Evolutionary conservation across 768 basidiomycete genomes (phyloP).

Genomic region (Xerocomus spinulosus): DNA sequence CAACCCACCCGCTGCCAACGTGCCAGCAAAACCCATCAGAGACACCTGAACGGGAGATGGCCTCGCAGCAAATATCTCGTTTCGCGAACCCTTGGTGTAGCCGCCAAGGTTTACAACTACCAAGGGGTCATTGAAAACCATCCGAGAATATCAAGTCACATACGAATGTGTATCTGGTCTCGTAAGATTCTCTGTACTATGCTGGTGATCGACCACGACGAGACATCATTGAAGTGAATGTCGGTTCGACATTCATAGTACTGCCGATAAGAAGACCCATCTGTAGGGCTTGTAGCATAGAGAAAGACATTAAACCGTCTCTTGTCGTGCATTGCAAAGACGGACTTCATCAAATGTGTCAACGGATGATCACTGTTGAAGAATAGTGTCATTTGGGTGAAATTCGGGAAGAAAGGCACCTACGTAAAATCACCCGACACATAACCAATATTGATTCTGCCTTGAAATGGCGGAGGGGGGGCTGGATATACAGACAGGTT

Average conservation of each 20-base stretch:
- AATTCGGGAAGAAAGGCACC: slow-evolving; percentile 5
- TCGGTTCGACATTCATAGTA: slow-evolving; percentile 39
- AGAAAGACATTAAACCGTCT: slow-evolving; percentile 39
- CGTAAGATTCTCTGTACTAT: slow-evolving; percentile 38
- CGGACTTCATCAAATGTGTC: slow-evolving; percentile 49
- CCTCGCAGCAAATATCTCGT: slow-evolving; percentile 49
- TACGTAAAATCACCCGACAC: slow-evolving; percentile 46
- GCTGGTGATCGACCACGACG: slow-evolving; percentile 32
- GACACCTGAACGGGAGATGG: slow-evolving; percentile 47
- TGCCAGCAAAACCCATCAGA: slow-evolving; percentile 50
- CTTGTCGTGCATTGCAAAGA: slow-evolving; percentile 41
- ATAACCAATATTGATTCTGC: slow-evolving; percentile 45
- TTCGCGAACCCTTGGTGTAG: slow-evolving; percentile 49
- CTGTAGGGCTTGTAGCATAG: slow-evolving; percentile 47
- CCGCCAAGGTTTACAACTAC: slow-evolving; percentile 45
- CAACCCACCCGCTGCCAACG: slow-evolving; percentile 35
- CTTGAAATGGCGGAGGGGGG: slow-evolving; percentile 36
- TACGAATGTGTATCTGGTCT: slow-evolving; percentile 46
- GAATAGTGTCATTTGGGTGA: not conserved
- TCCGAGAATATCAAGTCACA: slow-evolving; percentile 11
- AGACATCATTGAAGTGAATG: slow-evolving; percentile 40
- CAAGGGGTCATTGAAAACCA: not conserved
- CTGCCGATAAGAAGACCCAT: slow-evolving; percentile 40
- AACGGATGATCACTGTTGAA: slow-evolving; percentile 44
- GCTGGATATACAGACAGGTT: slow-evolving; percentile 36